phyloP scores from a whole-genome alignment of 2,329 filamentous ascomycete genomes.

The Teratosphaeria gauchensis region DNA sequence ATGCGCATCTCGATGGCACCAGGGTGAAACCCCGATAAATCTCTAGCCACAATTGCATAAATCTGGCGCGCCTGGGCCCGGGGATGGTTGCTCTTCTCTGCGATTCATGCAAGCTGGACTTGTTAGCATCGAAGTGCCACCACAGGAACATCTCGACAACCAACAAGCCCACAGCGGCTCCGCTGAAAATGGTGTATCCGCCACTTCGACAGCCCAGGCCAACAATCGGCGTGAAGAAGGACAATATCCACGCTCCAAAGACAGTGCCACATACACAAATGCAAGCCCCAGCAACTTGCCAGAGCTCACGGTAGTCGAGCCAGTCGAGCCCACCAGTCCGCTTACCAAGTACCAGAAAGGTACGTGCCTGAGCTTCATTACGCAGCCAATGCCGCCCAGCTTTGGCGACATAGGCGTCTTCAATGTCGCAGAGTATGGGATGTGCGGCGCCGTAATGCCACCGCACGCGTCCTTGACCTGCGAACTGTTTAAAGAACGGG shows the following conservation, averaged over 20 bases:
- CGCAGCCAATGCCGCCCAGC: slow-evolving; percentile 32
- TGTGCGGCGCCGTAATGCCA: slow-evolving; percentile 32
- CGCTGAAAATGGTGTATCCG: slow-evolving; percentile 35
- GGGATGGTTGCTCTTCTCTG: neutral
- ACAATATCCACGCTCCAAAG: slow-evolving; percentile 32
- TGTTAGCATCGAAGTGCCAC: slow-evolving; percentile 18
- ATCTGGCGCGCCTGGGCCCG: neutral
- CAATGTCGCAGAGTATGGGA: slow-evolving; percentile 34
- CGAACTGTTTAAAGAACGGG: slow-evolving; percentile 32
- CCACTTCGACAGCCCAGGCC: slow-evolving; percentile 32
- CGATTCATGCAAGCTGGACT: slow-evolving; percentile 7
- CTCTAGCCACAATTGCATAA: neutral
- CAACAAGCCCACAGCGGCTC: slow-evolving; percentile 25
- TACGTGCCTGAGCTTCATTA: slow-evolving; percentile 22
- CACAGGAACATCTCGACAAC: slow-evolving; percentile 30
- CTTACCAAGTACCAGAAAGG: slow-evolving; percentile 28
- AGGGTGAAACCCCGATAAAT: neutral
- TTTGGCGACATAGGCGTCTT: slow-evolving; percentile 29
- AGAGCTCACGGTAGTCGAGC: slow-evolving; percentile 36
- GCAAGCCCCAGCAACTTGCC: slow-evolving; percentile 31
- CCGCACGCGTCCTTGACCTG: slow-evolving; percentile 29
- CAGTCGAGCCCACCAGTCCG: slow-evolving; percentile 24
- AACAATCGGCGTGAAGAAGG: slow-evolving; percentile 37
- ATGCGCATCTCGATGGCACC: neutral
- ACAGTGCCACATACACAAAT: slow-evolving; percentile 29